These are phyloP conservation scores for Cercospora beticola DNA, from an alignment of 2,329 filamentous ascomycete genomes.

Conservation along the genomic window DNA sequence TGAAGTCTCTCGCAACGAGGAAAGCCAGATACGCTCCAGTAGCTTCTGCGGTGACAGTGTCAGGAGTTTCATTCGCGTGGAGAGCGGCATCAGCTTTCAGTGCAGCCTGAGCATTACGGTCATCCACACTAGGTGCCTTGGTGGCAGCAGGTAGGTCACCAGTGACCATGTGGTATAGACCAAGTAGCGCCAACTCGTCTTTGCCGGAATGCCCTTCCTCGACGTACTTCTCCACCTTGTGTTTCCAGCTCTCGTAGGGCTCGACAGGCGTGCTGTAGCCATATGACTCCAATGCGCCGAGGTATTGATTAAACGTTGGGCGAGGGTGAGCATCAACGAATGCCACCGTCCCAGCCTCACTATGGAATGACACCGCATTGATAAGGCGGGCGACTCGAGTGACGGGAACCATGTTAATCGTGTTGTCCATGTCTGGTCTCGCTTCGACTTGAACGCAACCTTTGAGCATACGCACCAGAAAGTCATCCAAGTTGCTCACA, in stretches of 20 bases:
- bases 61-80: slow-evolving; percentile 53
- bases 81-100: slow-evolving; percentile 63
- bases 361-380: slow-evolving; percentile 68
- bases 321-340: slow-evolving; percentile 80
- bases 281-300: slow-evolving; percentile 68
- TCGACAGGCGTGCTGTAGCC: slow-evolving; percentile 70
- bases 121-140: slow-evolving; percentile 71
- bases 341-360: slow-evolving; percentile 53
- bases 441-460: slow-evolving; percentile 77
- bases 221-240: slow-evolving; percentile 67
- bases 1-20: slow-evolving; percentile 62
- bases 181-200: slow-evolving; percentile 71
- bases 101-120: slow-evolving; percentile 64
- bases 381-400: slow-evolving; percentile 80
- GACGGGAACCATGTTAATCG: slow-evolving; percentile 86
- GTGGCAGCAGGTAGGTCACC: slow-evolving; percentile 68
- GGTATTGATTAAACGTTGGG: slow-evolving; percentile 73
- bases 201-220: slow-evolving; percentile 57
- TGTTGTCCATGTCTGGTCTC: slow-evolving; percentile 77
- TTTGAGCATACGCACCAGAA: slow-evolving; percentile 81
- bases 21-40: slow-evolving; percentile 66
- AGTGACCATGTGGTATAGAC: slow-evolving; percentile 71
- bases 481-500: slow-evolving; percentile 80
- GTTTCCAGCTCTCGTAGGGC: slow-evolving; percentile 67
- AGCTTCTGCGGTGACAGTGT: slow-evolving; percentile 58